Conservation (phyloP, 306 rosid genomes). For the Vigna unguiculata region DNA sequence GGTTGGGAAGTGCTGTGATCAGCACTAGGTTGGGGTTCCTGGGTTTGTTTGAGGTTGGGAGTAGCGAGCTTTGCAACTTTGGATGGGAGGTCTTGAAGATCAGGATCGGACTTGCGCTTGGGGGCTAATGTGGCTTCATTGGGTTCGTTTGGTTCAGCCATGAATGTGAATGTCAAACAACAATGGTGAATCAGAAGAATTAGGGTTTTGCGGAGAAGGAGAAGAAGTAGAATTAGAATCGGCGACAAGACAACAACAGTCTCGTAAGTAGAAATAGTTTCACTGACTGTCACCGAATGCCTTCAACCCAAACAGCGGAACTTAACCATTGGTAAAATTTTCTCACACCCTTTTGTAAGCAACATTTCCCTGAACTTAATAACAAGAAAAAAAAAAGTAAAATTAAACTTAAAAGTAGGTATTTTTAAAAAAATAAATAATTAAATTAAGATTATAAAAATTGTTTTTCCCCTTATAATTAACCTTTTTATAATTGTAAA, state of each 20-base stretch:
- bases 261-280: background rate
- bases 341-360: no score
- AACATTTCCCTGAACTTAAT: no score
- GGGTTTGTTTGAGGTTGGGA: slow-evolving; percentile 15
- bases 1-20: slow-evolving; percentile 18
- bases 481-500: no score
- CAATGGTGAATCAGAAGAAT: background rate
- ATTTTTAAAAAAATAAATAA: no score
- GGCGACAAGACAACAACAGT: no score
- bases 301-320: background rate
- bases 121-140: slow-evolving; percentile 61
- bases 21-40: slow-evolving; percentile 17
- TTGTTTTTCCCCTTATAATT: no score
- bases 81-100: slow-evolving; percentile 48
- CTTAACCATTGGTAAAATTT: background rate
- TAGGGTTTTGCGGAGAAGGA: slow-evolving; percentile 37
- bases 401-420: no score
- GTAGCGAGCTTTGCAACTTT: slow-evolving; percentile 62
- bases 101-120: slow-evolving; percentile 70
- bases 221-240: background rate
- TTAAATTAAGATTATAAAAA: no score
- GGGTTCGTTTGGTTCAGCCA: slow-evolving; percentile 65
- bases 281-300: background rate
- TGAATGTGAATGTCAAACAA: slow-evolving; percentile 26
- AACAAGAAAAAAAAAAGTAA: no score